Evolutionary conservation across 1,139 yeast genomes (phyloP).

Genomic region (Saccharomyces hybrid): DNA sequence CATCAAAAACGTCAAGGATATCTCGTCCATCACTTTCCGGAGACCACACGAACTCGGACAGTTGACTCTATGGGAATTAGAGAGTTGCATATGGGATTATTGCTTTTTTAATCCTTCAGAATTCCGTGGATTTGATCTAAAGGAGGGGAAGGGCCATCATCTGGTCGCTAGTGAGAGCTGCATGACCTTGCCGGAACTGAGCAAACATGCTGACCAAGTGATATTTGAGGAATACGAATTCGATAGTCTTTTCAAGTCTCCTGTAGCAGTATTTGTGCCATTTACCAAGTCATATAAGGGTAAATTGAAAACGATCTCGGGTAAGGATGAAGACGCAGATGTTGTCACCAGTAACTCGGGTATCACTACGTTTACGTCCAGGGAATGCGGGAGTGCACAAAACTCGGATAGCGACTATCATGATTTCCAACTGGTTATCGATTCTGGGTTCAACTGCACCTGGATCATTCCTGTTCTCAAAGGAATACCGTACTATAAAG

Average conservation of each 20-base stretch:
- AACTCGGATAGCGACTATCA: slow-evolving; percentile 25
- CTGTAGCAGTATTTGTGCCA: slow-evolving; percentile 65
- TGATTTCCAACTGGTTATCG: slow-evolving; percentile 75
- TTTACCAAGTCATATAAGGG: slow-evolving; percentile 21
- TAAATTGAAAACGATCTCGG: slow-evolving; percentile 13
- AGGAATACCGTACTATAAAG: slow-evolving; percentile 73
- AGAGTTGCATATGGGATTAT: slow-evolving; percentile 88
- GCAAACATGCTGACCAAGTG: slow-evolving; percentile 83
- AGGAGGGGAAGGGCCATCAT: slow-evolving; percentile 31
- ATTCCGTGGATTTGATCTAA: slow-evolving; percentile 24
- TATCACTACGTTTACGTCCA: not conserved
- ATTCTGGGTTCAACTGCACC: slow-evolving; percentile 82
- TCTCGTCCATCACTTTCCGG: slow-evolving; percentile 64
- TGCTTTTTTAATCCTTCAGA: slow-evolving; percentile 41
- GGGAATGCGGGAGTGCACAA: slow-evolving; percentile 3
- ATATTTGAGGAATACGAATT: slow-evolving; percentile 92
- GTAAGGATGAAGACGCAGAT: slow-evolving; percentile 14
- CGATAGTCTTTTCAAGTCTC: slow-evolving; percentile 40
- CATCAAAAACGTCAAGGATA: slow-evolving; percentile 55
- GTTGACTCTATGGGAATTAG: slow-evolving; percentile 84
- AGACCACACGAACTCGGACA: slow-evolving; percentile 89
- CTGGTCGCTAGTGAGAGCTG: slow-evolving; percentile 55
- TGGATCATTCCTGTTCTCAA: slow-evolving; percentile 80
- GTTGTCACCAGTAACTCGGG: slow-evolving; percentile 6
- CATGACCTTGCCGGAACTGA: slow-evolving; percentile 71